phyloP scores from a whole-genome alignment of 2,329 filamentous ascomycete species.

The Fusarium xylarioides region DNA sequence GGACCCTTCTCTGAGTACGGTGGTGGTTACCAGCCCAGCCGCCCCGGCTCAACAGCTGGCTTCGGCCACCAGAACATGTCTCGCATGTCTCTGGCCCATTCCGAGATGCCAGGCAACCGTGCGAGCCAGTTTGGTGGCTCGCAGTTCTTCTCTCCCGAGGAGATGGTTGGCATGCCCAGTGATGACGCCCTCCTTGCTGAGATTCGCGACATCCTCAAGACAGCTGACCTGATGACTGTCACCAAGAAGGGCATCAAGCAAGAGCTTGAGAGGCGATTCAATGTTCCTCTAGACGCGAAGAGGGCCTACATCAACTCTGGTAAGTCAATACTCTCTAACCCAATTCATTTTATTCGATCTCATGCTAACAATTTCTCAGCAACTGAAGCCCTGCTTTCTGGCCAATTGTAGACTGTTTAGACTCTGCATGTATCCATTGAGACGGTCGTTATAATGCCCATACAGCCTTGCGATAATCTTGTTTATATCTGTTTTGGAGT shows the following conservation, averaged over 20 bases:
- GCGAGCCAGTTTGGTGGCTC: slow-evolving; percentile 69
- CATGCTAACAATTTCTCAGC: slow-evolving; percentile 55
- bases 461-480: slow-evolving; percentile 23
- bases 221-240: slow-evolving; percentile 94
- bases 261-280: slow-evolving; percentile 91
- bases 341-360: not conserved
- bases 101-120: slow-evolving; percentile 69
- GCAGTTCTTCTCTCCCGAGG: slow-evolving; percentile 69
- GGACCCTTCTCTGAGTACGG: slow-evolving; percentile 76
- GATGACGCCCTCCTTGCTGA: slow-evolving; percentile 92
- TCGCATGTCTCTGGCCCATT: slow-evolving; percentile 82
- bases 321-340: slow-evolving; percentile 53
- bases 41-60: slow-evolving; percentile 65
- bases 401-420: slow-evolving; percentile 67
- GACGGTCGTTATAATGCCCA: slow-evolving; percentile 31
- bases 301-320: slow-evolving; percentile 93
- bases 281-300: slow-evolving; percentile 84
- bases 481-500: slow-evolving; percentile 17
- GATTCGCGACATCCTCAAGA: slow-evolving; percentile 91
- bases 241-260: slow-evolving; percentile 98
- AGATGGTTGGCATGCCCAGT: slow-evolving; percentile 79
- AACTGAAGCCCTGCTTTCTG: slow-evolving; percentile 81
- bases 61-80: slow-evolving; percentile 59
- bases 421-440: slow-evolving; percentile 12
- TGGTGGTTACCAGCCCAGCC: slow-evolving; percentile 67